These are phyloP conservation scores for Eutrema yunnanense DNA, from an alignment of 345 rosid species.

Conservation along the genomic window DNA sequence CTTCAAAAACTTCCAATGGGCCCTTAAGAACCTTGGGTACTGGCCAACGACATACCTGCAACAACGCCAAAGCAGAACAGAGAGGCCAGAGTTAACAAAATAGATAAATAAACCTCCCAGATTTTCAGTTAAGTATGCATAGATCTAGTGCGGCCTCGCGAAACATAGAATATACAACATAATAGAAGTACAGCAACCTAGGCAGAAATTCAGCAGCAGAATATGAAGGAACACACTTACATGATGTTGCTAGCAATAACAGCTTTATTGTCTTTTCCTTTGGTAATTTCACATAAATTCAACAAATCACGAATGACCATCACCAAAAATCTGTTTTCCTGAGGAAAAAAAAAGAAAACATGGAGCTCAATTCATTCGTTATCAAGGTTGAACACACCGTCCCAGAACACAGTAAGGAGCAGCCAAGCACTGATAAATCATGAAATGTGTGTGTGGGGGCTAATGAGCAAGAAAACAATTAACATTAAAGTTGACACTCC, in stretches of 20 bases:
- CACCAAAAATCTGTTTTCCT: slow-evolving; percentile 99
- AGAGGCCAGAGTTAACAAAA: background rate
- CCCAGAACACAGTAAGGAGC: background rate
- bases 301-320: slow-evolving; percentile 96
- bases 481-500: background rate
- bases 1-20: slow-evolving; percentile 98
- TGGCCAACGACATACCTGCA: slow-evolving; percentile 99
- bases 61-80: slow-evolving; percentile 18
- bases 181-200: background rate
- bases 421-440: slow-evolving; percentile 8
- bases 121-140: background rate
- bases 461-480: background rate
- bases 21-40: slow-evolving; percentile 97
- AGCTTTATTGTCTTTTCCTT: slow-evolving; percentile 98
- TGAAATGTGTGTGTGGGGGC: background rate
- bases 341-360: slow-evolving; percentile 19
- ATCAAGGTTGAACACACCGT: background rate
- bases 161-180: background rate
- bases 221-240: slow-evolving; percentile 44
- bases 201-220: background rate
- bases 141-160: background rate
- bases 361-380: background rate
- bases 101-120: background rate
- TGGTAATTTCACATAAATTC: slow-evolving; percentile 94
- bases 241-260: slow-evolving; percentile 98